These are phyloP conservation scores for Ophioceras dolichostomum DNA, from an alignment of 2,329 filamentous ascomycete species.

Conservation along the genomic window DNA sequence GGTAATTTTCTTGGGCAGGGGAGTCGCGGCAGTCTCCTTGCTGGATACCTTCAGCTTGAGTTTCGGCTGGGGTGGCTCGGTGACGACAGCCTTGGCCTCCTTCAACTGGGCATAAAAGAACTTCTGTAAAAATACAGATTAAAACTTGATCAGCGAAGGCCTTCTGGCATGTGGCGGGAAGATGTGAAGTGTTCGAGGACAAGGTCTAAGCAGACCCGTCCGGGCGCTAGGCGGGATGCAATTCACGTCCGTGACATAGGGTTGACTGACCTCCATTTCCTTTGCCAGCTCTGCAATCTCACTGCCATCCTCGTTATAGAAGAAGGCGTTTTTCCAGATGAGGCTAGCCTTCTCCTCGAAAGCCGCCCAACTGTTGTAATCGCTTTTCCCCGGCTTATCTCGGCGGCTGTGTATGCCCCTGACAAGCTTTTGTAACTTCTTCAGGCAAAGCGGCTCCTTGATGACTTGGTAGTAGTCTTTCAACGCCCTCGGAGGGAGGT, in stretches of 20 bases:
- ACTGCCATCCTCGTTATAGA: conserved; percentile 87
- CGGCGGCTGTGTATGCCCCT: conserved; percentile 60
- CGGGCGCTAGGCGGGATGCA: too few relatives aligned
- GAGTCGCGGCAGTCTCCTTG: conserved; percentile 25
- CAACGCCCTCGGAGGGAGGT: conserved; percentile 61
- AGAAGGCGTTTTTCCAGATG: conserved; percentile 79
- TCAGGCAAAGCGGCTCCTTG: conserved; percentile 66
- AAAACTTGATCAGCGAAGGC: too few relatives aligned
- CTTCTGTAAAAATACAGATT: too few relatives aligned
- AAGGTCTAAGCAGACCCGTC: too few relatives aligned
- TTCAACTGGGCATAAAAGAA: conserved; percentile 57
- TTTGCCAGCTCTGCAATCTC: conserved; percentile 67
- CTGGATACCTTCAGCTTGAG: conserved; percentile 65
- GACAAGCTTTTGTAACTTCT: conserved; percentile 64
- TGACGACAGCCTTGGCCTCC: conserved; percentile 59
- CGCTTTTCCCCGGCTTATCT: conserved; percentile 47
- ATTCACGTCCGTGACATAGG: too few relatives aligned
- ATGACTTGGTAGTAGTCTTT: conserved; percentile 85
- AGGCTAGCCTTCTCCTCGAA: conserved; percentile 71
- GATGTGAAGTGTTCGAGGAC: too few relatives aligned
- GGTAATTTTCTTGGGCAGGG: conserved; percentile 52
- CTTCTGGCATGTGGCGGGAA: too few relatives aligned
- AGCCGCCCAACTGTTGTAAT: conserved; percentile 71
- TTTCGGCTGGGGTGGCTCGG: conserved; percentile 61
- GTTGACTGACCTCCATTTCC: conserved; percentile 56